Evolutionary conservation across 768 basidiomycete genomes (phyloP), one percentile per base, ranked within the genome.

Genomic region (Pisolithus microcarpus): DNA sequence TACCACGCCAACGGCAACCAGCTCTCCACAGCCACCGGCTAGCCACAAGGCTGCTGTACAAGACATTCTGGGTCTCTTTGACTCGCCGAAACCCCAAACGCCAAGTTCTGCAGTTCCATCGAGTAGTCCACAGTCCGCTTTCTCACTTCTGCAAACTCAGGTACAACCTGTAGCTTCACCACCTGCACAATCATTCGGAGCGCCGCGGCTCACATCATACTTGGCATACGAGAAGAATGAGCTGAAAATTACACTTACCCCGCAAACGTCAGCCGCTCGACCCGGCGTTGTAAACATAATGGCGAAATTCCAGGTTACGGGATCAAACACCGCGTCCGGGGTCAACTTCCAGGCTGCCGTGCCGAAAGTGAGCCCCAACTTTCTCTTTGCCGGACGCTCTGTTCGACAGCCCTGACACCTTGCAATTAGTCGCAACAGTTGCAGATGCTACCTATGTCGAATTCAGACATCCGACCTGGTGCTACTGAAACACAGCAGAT

Each of bases 391-490:
- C 10, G 23, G 10, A 21, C 7, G 5, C 28, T 19, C 24, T 18
- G 11, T n/a, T 31, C 5, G 9, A 30, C 15, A 18, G 15, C 16
- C 16, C 21, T 43, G 49, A 21, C 7, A 10, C 31, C 26, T 30
- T 42, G 37, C 18, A 16, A 52, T 23, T 51, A 98, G 91, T 89
- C 93, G 0, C 94, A 96, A 70, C 93, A 96, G 65, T 68, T 99
- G 50, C 94, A 97, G 66, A 99, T 99, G 95, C 75, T 92, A 51
- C 91, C 95, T 6, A 97, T 98, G 87, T 92, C 92, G 5, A 92
- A 85, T 66, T 75, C 85, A 10, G 85, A 80, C 48, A 76, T 99
- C 39, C 71, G 69, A 31, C 84, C 90, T n/a, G 91, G 92, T 1
- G 71, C 81, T 8, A 78, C 81, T 15, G 95, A 98, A 67, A 95